Conservation (phyloP, 164 flowering plant species). For the Magnolia changhungtana region DNA sequence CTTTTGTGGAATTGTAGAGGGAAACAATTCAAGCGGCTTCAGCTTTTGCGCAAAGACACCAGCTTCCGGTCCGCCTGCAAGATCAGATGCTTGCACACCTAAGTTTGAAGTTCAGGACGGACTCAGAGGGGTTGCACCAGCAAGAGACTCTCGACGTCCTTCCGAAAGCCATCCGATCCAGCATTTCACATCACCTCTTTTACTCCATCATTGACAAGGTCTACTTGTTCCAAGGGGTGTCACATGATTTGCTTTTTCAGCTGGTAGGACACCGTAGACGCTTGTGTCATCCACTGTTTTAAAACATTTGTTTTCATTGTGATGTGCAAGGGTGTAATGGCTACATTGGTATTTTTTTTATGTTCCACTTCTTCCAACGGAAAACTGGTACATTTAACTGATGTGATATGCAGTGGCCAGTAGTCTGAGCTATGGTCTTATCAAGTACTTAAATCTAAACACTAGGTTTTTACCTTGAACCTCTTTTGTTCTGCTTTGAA, state of each 20-base stretch:
- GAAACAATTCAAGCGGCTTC: slow-evolving; percentile 91
- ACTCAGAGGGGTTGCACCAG: slow-evolving; percentile 88
- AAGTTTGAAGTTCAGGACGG: slow-evolving; percentile 84
- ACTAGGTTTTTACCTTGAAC: too few relatives aligned
- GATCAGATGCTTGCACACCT: slow-evolving; percentile 97
- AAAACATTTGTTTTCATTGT: not conserved
- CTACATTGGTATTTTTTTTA: not conserved
- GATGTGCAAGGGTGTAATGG: not conserved
- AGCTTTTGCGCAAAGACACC: slow-evolving; percentile 81
- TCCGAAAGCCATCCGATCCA: slow-evolving; percentile 91
- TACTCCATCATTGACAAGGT: slow-evolving; percentile 69
- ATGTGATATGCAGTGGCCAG: not conserved
- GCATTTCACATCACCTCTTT: slow-evolving; percentile 82
- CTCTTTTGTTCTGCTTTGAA: not conserved
- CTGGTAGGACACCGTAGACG: slow-evolving; percentile 43
- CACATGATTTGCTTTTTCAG: slow-evolving; percentile 81
- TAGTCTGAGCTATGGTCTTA: too few relatives aligned
- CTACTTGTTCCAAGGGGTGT: slow-evolving; percentile 80
- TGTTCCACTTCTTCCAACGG: not conserved
- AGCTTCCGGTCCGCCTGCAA: slow-evolving; percentile 64
- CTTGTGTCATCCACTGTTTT: not conserved
- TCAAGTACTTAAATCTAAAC: too few relatives aligned
- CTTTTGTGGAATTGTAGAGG: slow-evolving; percentile 44
- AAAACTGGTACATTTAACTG: too few relatives aligned
- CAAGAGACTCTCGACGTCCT: slow-evolving; percentile 81